Conservation (phyloP, 805 yeast genomes). For the Yarrowia sp. region DNA sequence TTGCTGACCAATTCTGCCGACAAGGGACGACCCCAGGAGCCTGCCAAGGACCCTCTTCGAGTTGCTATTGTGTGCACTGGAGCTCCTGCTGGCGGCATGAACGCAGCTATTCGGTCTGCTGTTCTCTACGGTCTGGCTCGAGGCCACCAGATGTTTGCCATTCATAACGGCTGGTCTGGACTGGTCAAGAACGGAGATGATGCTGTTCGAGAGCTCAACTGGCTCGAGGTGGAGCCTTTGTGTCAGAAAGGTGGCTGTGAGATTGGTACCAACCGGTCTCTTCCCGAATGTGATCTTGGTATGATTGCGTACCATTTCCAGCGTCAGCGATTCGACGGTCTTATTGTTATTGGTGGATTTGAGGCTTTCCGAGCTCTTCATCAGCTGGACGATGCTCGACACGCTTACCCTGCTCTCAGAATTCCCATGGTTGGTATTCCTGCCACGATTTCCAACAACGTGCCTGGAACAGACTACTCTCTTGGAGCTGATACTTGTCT, state of each 20-base stretch:
- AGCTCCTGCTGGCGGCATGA: conserved; percentile 97
- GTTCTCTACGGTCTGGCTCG: conserved; percentile 81
- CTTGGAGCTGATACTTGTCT: conserved; percentile 94
- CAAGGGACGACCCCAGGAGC: conserved; percentile 51
- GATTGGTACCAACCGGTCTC: conserved; percentile 88
- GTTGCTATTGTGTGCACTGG: conserved; percentile 90
- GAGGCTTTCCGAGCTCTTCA: conserved; percentile 90
- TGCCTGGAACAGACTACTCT: conserved; percentile 98
- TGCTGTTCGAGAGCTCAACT: conserved; percentile 64
- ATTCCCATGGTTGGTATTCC: conserved; percentile 94
- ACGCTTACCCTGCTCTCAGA: conserved; percentile 80
- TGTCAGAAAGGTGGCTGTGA: conserved; percentile 90
- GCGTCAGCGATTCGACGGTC: conserved; percentile 81
- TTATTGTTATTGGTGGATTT: conserved; percentile 90
- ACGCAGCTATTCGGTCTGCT: conserved; percentile 87
- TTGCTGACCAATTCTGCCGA: conserved; percentile 64
- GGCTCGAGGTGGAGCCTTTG: conserved; percentile 91
- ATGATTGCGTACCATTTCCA: conserved; percentile 90
- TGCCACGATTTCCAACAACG: conserved; percentile 94
- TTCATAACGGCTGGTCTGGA: conserved; percentile 91
- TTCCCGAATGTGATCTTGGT: conserved; percentile 83
- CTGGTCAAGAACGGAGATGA: conserved; percentile 71
- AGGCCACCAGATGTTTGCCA: conserved; percentile 89
- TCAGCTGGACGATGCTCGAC: conserved; percentile 74
- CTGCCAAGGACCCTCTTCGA: conserved; percentile 50